phyloP scores from a whole-genome alignment of 2,329 filamentous ascomycete species.

The Corinectria fuckeliana region DNA sequence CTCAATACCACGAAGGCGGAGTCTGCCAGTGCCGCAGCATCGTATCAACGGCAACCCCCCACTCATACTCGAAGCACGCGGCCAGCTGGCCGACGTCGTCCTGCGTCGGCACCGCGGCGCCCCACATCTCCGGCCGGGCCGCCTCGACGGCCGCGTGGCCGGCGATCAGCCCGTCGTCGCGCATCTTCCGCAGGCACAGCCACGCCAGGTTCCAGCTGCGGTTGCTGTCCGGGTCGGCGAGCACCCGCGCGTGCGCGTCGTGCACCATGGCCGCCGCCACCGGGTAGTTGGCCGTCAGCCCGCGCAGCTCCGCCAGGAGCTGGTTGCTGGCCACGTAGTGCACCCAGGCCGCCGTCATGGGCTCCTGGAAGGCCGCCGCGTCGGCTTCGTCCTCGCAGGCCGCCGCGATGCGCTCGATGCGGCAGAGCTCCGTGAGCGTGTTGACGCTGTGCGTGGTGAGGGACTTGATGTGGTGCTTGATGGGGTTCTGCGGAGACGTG shows the following conservation, averaged over 20 bases:
- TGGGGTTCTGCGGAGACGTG: background rate
- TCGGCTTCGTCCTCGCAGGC: conserved; percentile 64
- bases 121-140: conserved; percentile 73
- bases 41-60: conserved; percentile 67
- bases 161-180: conserved; percentile 65
- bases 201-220: conserved; percentile 80
- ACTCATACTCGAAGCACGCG: conserved; percentile 69
- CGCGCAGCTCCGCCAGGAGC: conserved; percentile 72
- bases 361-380: conserved; percentile 61
- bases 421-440: conserved; percentile 74
- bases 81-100: conserved; percentile 66
- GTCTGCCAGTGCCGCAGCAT: conserved; percentile 74
- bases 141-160: conserved; percentile 68
- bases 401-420: conserved; percentile 71
- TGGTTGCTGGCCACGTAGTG: conserved; percentile 76
- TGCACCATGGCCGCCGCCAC: conserved; percentile 69
- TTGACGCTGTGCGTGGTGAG: conserved; percentile 73
- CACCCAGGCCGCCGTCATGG: conserved; percentile 75
- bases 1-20: conserved; percentile 63
- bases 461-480: conserved; percentile 60
- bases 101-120: conserved; percentile 59
- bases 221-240: conserved; percentile 68
- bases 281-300: conserved; percentile 70
- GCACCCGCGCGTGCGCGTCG: conserved; percentile 70
- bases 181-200: conserved; percentile 72